Evolutionary conservation across 345 rosid species (phyloP), one percentile per base, ranked within the genome.

Genomic region (Lumnitzera racemosa): DNA sequence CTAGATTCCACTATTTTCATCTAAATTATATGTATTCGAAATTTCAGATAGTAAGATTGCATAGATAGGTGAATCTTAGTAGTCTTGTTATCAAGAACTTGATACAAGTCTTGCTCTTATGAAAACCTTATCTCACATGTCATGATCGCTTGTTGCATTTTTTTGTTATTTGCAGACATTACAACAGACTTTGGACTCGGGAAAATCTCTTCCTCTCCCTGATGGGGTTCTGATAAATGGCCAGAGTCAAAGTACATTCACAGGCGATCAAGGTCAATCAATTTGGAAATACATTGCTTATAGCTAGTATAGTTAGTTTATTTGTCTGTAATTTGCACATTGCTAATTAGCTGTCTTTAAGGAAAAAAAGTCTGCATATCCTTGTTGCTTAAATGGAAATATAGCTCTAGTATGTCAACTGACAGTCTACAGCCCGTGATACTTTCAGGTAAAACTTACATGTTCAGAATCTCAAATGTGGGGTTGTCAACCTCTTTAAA

Each of bases 401-500:
- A 36, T 5, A 36, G 36, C 43, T 36, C 43, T 36, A 36, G 43
- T 36, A 7, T 36, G 7, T 23, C 14, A 13, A 11, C 13, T 53
- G 27, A 53, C 31, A 36, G n/a, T 50, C 12, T 51, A 20, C 11
- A 9, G 12, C 13, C n/a, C 12, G 17, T 15, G 10, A 27, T 51
- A 12, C 51, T 27, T 70, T 43, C 73, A 92, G 96, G 94, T 46
- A 82, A 89, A 71, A 79, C 76, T 12, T 87, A 85, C 65, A 85
- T 58, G 74, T 85, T 92, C 57, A 70, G 94, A 69, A 69, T 89
- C 46, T 81, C 94, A 12, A 92, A 92, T 58, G 83, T 89, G 41
- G 96, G 98, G 2, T 79, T 73, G 54, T 71, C 83, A 4, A 78
- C 85, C 51, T 81, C 98, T 8, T 70, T 89, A 52, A 92, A 92